Conservation (phyloP, 768 basidiomycete species). For the Podaxis sp. region DNA sequence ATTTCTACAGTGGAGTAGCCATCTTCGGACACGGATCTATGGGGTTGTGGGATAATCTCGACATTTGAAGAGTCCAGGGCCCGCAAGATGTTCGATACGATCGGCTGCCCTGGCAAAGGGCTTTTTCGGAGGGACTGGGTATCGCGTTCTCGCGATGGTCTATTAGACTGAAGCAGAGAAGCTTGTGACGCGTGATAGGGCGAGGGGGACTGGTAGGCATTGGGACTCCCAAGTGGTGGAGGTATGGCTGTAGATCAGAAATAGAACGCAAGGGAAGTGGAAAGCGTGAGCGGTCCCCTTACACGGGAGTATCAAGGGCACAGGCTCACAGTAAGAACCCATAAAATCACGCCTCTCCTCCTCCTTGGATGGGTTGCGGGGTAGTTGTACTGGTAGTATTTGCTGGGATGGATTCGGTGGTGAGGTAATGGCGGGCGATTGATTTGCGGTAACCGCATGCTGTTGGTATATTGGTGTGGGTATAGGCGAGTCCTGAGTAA, state of each 20-base stretch:
- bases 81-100: constrained; percentile 55
- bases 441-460: background rate
- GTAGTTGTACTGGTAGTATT: constrained; percentile 9
- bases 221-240: background rate
- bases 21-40: constrained; percentile 32
- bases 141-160: constrained; percentile 1
- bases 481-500: background rate
- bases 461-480: constrained; percentile 11
- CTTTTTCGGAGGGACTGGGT: constrained; percentile 21
- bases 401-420: constrained; percentile 15
- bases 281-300: background rate
- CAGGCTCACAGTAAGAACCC: background rate
- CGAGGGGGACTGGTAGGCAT: background rate
- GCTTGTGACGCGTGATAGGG: constrained; percentile 18
- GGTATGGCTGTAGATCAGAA: background rate
- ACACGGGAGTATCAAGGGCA: background rate
- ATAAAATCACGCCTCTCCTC: background rate
- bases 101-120: constrained; percentile 28
- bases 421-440: background rate
- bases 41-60: constrained; percentile 9
- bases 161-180: background rate
- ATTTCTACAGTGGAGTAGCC: constrained; percentile 28
- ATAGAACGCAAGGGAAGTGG: background rate
- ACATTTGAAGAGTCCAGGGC: constrained; percentile 56
- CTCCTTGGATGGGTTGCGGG: constrained; percentile 2